Evolutionary conservation across 2,329 filamentous ascomycete species (phyloP).

Genomic region (Fusarium solani-melongenae): DNA sequence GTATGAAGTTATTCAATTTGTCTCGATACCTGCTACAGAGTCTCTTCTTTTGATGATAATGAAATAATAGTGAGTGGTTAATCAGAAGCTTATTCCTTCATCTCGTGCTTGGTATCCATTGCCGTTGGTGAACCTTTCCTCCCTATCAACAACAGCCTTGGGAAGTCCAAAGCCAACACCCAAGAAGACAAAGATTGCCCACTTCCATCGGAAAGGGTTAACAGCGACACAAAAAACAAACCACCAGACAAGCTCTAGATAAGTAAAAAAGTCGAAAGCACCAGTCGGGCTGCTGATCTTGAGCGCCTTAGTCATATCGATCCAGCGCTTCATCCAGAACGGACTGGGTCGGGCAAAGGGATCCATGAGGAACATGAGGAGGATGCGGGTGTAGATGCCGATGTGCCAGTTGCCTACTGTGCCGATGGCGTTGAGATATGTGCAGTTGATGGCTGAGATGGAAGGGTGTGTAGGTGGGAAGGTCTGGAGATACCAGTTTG

Average conservation of each 20-base stretch:
- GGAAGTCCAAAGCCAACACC: constrained; percentile 77
- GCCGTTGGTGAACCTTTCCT: constrained; percentile 63
- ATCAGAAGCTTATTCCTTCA: constrained; percentile 30
- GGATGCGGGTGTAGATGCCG: constrained; percentile 86
- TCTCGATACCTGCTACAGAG: neutral
- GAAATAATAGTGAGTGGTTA: neutral
- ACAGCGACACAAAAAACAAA: constrained; percentile 81
- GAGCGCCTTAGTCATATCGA: constrained; percentile 81
- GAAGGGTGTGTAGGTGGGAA: constrained; percentile 81
- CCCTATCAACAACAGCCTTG: constrained; percentile 71
- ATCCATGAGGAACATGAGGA: constrained; percentile 88
- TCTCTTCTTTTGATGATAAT: neutral
- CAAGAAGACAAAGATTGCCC: constrained; percentile 85
- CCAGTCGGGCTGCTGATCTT: constrained; percentile 77
- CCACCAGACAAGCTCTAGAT: constrained; percentile 87
- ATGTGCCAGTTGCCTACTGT: constrained; percentile 85
- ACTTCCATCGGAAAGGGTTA: constrained; percentile 92
- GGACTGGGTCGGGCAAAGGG: constrained; percentile 77
- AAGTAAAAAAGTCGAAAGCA: constrained; percentile 91
- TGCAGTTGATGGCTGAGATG: constrained; percentile 84
- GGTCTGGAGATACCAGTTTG: constrained; percentile 90
- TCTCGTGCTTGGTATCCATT: constrained; percentile 31
- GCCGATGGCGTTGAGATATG: constrained; percentile 85
- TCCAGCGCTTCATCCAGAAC: constrained; percentile 86
- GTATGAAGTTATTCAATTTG: neutral